phyloP scores from a whole-genome alignment of 176 grass and related monocot genomes.

The Miscanthus lutarioriparius region DNA sequence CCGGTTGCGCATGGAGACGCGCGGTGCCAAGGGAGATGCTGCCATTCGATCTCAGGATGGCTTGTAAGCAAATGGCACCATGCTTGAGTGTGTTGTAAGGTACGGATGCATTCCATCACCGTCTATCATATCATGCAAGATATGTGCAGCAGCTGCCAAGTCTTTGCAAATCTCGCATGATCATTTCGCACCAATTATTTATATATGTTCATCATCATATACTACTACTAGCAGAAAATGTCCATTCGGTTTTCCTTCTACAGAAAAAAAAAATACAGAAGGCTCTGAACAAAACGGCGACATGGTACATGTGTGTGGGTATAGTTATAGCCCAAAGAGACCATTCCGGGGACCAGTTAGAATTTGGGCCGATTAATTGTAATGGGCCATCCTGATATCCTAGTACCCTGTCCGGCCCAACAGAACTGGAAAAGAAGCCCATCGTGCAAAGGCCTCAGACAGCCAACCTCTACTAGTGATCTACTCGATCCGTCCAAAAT shows the following conservation, averaged over 20 bases:
- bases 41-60: neutral
- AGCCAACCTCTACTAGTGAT: no score
- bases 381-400: neutral
- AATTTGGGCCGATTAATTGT: neutral
- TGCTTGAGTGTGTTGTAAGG: conserved; percentile 39
- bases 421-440: neutral
- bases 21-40: neutral
- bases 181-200: neutral
- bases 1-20: neutral
- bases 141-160: neutral
- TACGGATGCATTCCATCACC: conserved; percentile 4
- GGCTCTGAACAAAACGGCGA: neutral
- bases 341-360: neutral
- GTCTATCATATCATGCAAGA: neutral
- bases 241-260: no score
- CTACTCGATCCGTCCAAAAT: no score
- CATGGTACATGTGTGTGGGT: neutral
- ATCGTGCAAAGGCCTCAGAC: neutral
- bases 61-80: conserved; percentile 18
- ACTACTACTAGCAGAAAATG: no score
- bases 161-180: neutral
- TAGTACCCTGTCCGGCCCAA: neutral
- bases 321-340: neutral
- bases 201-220: neutral
- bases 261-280: no score